Conservation (phyloP, 768 basidiomycete species). For the Russula griseocarnosa region DNA sequence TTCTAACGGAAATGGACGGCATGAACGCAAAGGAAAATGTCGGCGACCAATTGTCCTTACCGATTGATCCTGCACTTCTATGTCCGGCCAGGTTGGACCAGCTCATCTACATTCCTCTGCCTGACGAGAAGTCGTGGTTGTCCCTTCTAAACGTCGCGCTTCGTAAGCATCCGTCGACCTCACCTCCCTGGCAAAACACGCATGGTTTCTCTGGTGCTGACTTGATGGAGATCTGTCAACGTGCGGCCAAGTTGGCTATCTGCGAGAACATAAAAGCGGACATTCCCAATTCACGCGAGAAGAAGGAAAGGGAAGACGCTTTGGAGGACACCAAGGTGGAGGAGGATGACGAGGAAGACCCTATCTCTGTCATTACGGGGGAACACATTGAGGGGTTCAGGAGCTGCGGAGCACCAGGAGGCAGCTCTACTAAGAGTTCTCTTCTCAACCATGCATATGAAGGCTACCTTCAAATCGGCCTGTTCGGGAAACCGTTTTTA, state of each 20-base stretch:
- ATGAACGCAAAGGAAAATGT: conserved; percentile 99
- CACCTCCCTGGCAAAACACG: conserved; percentile 79
- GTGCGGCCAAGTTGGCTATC: conserved; percentile 95
- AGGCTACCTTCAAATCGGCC: no score
- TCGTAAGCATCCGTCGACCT: conserved; percentile 96
- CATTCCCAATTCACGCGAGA: conserved; percentile 72
- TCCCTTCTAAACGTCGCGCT: conserved; percentile 89
- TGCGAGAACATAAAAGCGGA: conserved; percentile 92
- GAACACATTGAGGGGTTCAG: conserved; percentile 98
- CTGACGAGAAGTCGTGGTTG: conserved; percentile 86
- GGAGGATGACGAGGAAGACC: conserved; percentile 74
- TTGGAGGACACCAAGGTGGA: no score
- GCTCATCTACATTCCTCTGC: conserved; percentile 98
- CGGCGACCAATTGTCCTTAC: conserved; percentile 94
- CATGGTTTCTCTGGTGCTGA: conserved; percentile 99
- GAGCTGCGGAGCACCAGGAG: no score
- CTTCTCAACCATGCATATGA: no score
- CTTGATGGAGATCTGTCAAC: no score
- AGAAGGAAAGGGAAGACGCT: conserved; percentile 77
- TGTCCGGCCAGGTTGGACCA: conserved; percentile 99
- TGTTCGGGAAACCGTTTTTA: no score
- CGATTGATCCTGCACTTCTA: conserved; percentile 87
- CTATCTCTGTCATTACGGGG: conserved; percentile 84
- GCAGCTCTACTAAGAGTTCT: no score
- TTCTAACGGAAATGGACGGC: conserved; percentile 97